Conservation (phyloP, 106 monocot genomes). For the Dendrobium huoshanense region DNA sequence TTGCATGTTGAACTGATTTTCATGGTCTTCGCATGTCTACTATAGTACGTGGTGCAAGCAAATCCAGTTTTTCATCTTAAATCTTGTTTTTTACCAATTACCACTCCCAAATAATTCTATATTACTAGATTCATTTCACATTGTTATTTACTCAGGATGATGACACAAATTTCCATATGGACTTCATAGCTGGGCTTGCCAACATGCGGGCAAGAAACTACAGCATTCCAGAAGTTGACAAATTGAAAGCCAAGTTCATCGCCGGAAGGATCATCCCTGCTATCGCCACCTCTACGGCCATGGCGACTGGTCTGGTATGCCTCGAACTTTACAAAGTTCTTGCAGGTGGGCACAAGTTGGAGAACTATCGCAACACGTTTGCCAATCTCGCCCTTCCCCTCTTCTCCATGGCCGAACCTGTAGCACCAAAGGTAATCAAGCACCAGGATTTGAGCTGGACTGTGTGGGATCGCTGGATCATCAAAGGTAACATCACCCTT, state of each 20-base stretch:
- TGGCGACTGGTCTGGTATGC: conserved; percentile 93
- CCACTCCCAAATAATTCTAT: neutral
- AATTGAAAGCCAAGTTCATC: conserved; percentile 88
- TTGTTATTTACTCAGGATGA: conserved; percentile 45
- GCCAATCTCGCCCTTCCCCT: conserved; percentile 85
- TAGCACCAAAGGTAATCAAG: conserved; percentile 61
- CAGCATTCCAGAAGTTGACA: conserved; percentile 83
- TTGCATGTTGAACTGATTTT: too few relatives aligned
- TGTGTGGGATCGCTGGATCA: conserved; percentile 81
- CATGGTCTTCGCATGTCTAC: too few relatives aligned
- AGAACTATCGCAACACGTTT: conserved; percentile 90
- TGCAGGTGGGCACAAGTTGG: conserved; percentile 54
- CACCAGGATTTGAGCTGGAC: conserved; percentile 79
- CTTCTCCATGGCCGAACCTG: conserved; percentile 79
- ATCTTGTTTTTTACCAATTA: neutral
- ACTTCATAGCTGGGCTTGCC: conserved; percentile 81
- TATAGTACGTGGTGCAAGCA: too few relatives aligned
- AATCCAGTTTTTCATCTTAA: too few relatives aligned
- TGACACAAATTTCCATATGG: conserved; percentile 91
- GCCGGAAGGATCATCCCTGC: conserved; percentile 90
- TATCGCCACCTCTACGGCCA: conserved; percentile 87
- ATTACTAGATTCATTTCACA: neutral
- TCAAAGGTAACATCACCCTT: conserved; percentile 57
- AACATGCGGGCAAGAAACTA: conserved; percentile 99
- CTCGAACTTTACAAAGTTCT: conserved; percentile 97